Evolutionary conservation across 305 asterid genomes (phyloP), one percentile per base, ranked within the genome.

Genomic region (Solanum hybrid): DNA sequence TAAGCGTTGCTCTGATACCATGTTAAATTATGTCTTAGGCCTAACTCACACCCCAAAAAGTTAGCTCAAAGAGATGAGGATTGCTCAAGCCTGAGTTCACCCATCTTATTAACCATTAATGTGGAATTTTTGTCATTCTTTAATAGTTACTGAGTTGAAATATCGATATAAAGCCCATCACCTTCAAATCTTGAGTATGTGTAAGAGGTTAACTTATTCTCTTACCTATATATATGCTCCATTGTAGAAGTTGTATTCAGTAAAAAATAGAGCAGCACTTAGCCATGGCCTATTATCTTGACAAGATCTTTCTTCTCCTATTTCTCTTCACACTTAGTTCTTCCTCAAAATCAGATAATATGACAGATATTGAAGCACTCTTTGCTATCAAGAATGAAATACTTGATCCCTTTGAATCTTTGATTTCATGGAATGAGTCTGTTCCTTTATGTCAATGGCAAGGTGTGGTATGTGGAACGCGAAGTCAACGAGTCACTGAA

Each of bases 371-470:
- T n/a, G 51, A 80, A 80, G 18, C 86, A 24, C 46, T 77, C 2
- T 18, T 77, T 33, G 83, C 28, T 1, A 42, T 84, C 75, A 84
- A 18, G 28, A 24, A 18, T 14, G 26, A 76, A 33, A 18, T 33
- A 33, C 5, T 31, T 4, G 87, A 84, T 9, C 87, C 87, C 6
- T 46, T 84, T 84, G 87, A 64, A 1, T 51, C 37, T 0, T 28
- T 84, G 26, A 20, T 13, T 16, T 28, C 92, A 13, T 92, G 95
- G 95, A 92, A 92, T 37, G 90, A 90, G 13, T 90, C 93, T 24
- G 87, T 89, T 74, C 91, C 89, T 88, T 91, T 92, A 34, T 91
- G 92, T 92, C 83, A 89, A 35, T 94, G 96, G 94, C 86, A 87
- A 73, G 94, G 95, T 4, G 93, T 94, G 16, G 74, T 28, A 37